Evolutionary conservation across 2,329 filamentous ascomycete species (phyloP), one percentile per base, ranked within the genome.

Genomic region (Corinectria fuckeliana): DNA sequence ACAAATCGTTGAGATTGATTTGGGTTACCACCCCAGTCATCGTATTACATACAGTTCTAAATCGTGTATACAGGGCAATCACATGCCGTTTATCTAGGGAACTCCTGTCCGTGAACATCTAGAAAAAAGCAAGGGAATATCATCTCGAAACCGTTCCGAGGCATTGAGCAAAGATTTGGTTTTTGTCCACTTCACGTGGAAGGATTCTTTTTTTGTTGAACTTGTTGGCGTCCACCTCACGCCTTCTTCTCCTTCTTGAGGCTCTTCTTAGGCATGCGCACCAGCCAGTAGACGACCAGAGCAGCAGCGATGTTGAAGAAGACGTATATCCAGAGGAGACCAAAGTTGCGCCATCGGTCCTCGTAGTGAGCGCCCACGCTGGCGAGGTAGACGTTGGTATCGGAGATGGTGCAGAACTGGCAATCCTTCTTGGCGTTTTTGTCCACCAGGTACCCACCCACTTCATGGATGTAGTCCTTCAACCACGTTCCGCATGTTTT

Each of bases 321-420:
- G 59, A 88, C 80, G 64, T 85, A 89, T 0, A 78, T 79, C 78
- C 84, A 88, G 34, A 88, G 72, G 25, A 90, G 76, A 10, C 87
- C 89, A 71, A 88, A 89, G 75, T 92, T 90, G 61, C 88, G 82
- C 88, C 89, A 92, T 36, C 87, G 78, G 34, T 90, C 77, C 25
- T 65, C 71, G 71, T 89, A 91, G 63, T 79, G 72, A 55, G 84
- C 80, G 50, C 79, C 77, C 49, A 86, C 80, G 0, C 57, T 63
- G 0, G 79, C 71, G 36, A 88, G 75, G 71, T 81, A 86, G 3
- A 68, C 65, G 69, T 89, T 85, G 21, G 85, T 87, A 18, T 81
- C 70, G 10, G 69, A 62, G 16, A 87, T 69, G 3, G 79, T 65
- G 75, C 87, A 89, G 75, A 78, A 91, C n/a, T 80, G 59, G 77